These are phyloP conservation scores for Pleochaeta shiraiana DNA, from an alignment of 2,329 filamentous ascomycete genomes.

Conservation along the genomic window DNA sequence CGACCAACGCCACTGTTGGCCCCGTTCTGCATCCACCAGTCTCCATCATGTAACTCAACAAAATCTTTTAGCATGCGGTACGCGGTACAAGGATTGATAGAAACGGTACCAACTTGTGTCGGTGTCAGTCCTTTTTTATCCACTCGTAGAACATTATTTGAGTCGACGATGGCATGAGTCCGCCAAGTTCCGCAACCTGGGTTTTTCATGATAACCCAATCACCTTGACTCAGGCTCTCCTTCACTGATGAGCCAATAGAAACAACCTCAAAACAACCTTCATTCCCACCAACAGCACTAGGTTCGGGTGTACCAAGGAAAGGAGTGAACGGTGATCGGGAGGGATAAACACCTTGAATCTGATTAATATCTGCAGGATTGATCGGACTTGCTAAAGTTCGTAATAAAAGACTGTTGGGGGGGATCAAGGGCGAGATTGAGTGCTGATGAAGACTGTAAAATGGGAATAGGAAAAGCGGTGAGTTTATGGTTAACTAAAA, in stretches of 20 bases:
- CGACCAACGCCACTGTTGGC: slow-evolving; percentile 87
- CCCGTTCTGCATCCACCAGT: slow-evolving; percentile 96
- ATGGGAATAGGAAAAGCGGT: too few species aligned
- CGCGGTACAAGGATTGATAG: slow-evolving; percentile 83
- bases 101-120: slow-evolving; percentile 67
- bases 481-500: background rate
- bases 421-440: slow-evolving; percentile 36
- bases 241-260: slow-evolving; percentile 33
- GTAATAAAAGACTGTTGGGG: slow-evolving; percentile 46
- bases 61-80: slow-evolving; percentile 86
- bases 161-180: slow-evolving; percentile 56
- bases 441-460: slow-evolving; percentile 5
- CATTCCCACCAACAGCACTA: slow-evolving; percentile 66
- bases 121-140: slow-evolving; percentile 48
- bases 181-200: slow-evolving; percentile 87
- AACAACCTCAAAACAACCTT: slow-evolving; percentile 83
- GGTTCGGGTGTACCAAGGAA: slow-evolving; percentile 56
- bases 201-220: slow-evolving; percentile 80
- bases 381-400: slow-evolving; percentile 75
- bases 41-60: slow-evolving; percentile 39
- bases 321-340: slow-evolving; percentile 55
- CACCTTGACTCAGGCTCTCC: slow-evolving; percentile 43
- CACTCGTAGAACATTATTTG: slow-evolving; percentile 42
- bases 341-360: slow-evolving; percentile 89
- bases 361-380: slow-evolving; percentile 98